These are phyloP conservation scores for Blakeslea trispora DNA, from an alignment of 371 early-diverging fungal genomes.

Conservation along the genomic window DNA sequence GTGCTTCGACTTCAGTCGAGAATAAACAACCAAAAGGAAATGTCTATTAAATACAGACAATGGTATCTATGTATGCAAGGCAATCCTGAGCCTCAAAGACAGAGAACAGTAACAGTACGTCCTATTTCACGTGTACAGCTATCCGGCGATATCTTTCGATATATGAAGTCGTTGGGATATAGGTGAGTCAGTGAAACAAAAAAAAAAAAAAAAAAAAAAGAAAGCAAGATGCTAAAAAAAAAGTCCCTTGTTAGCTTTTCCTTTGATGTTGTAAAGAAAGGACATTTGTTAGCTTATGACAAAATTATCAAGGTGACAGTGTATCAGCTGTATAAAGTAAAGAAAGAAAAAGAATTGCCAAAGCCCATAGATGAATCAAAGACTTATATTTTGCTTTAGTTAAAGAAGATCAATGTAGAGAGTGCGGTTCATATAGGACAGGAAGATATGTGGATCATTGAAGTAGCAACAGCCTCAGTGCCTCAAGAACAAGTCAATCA, in stretches of 20 bases:
- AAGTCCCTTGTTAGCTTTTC: constrained; percentile 33
- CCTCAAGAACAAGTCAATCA: constrained; percentile 52
- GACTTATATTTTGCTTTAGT: too few species aligned
- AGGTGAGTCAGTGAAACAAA: constrained; percentile 32
- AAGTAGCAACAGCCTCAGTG: constrained; percentile 41
- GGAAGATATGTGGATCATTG: constrained; percentile 48
- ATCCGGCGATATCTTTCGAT: constrained; percentile 51
- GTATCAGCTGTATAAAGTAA: constrained; percentile 45
- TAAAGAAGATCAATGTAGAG: constrained; percentile 39
- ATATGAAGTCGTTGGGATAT: constrained; percentile 51
- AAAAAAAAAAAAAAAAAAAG: too few species aligned
- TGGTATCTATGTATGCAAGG: constrained; percentile 54
- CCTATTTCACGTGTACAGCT: constrained; percentile 48
- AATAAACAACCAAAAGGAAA: constrained; percentile 42
- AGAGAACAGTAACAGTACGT: constrained; percentile 48
- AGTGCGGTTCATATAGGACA: constrained; percentile 30
- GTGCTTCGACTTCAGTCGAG: constrained; percentile 46
- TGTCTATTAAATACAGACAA: constrained; percentile 43
- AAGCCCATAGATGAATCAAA: too few species aligned
- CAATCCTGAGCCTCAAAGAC: constrained; percentile 50
- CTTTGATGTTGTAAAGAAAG: constrained; percentile 51
- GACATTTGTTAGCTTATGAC: constrained; percentile 45
- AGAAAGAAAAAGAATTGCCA: too few species aligned
- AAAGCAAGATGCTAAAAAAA: too few species aligned
- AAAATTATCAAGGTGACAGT: constrained; percentile 43